These are phyloP conservation scores for Areca catechu DNA, from an alignment of 176 grass and related monocot species.

Conservation along the genomic window DNA sequence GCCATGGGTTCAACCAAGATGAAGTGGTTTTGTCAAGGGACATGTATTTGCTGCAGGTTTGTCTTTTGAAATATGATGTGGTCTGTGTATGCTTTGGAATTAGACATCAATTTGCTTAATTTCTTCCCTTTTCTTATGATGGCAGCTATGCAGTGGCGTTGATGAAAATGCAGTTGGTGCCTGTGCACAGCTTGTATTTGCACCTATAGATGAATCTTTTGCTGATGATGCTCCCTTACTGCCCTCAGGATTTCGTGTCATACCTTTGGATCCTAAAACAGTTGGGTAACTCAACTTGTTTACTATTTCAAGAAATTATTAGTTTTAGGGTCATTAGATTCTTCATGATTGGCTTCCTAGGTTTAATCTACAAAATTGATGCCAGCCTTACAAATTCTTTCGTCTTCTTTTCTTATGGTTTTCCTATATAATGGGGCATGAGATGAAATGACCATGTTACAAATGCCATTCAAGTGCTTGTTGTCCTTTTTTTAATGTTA, in stretches of 20 bases:
- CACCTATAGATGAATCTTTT: constrained; percentile 97
- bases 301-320: no score
- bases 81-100: no score
- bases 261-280: constrained; percentile 74
- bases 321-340: no score
- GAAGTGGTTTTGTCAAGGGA: constrained; percentile 86
- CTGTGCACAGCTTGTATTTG: constrained; percentile 95
- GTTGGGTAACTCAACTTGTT: constrained; percentile 28
- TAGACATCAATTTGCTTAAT: background rate
- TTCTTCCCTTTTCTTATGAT: constrained; percentile 13
- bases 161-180: constrained; percentile 80
- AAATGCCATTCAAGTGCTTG: no score
- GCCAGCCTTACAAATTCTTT: no score
- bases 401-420: no score
- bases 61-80: background rate
- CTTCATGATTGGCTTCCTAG: no score
- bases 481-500: no score
- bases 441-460: no score
- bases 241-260: constrained; percentile 85
- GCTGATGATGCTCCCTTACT: constrained; percentile 85
- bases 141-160: constrained; percentile 79
- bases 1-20: constrained; percentile 85
- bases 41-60: constrained; percentile 89
- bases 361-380: no score
- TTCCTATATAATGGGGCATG: no score